A percentile compares a stretch with the other conserved stretches of the same genome.
Conservation (phyloP, 306 rosid species). For the Castanea sativa region DNA sequence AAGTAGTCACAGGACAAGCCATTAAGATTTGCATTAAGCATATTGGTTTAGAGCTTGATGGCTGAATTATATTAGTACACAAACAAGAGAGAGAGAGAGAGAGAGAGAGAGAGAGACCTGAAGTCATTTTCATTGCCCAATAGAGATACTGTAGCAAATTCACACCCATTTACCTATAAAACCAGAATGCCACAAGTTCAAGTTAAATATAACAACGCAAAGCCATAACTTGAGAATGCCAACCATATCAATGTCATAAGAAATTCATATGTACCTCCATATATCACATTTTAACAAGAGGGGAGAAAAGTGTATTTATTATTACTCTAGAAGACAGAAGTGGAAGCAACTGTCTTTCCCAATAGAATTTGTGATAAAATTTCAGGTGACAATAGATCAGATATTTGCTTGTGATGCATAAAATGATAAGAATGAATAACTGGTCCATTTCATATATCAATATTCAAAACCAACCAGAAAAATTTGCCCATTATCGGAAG, state of each 20-base stretch:
- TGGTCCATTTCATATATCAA: conserved; percentile 13
- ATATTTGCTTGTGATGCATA: conserved; percentile 6
- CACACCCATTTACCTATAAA: conserved; percentile 69
- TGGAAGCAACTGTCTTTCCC: background rate
- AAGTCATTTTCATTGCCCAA: conserved; percentile 54
- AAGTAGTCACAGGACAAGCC: background rate
- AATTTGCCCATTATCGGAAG: conserved; percentile 67
- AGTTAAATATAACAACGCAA: conserved; percentile 13
- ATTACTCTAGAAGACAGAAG: background rate
- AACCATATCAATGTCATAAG: background rate
- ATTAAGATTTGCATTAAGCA: background rate
- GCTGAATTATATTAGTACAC: conserved; percentile 5
- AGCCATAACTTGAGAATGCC: background rate
- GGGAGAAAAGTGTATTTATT: background rate
- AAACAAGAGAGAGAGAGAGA: conserved; percentile 13
- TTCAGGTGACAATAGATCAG: conserved; percentile 11
- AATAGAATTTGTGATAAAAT: conserved; percentile 17
- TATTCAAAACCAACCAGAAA: conserved; percentile 58
- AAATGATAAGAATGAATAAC: conserved; percentile 1
- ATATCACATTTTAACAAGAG: background rate
- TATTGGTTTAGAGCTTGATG: conserved; percentile 1
- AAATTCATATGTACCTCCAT: background rate
- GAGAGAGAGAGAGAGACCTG: conserved; percentile 50
- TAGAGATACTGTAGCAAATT: conserved; percentile 64
- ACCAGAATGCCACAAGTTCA: conserved; percentile 16